Evolutionary conservation across 2,329 filamentous ascomycete species (phyloP), one percentile per base, ranked within the genome.

Genomic region (Karstenula rhodostoma): DNA sequence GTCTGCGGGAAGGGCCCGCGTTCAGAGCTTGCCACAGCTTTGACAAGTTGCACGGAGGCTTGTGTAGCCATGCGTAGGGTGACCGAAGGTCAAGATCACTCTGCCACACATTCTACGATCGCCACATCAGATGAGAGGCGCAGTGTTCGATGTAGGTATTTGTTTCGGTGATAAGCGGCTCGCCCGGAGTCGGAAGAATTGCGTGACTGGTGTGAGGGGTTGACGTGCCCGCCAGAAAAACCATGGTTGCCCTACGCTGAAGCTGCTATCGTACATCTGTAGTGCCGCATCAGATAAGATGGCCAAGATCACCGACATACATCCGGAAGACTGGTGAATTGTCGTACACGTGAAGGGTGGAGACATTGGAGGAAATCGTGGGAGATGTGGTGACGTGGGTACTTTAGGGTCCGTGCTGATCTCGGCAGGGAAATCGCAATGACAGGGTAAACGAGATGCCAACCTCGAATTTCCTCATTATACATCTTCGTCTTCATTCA

Each of bases 371-470:
- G 40, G 32, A 19, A 43, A 19, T 58, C 59, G 52, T 44, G 55
- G 49, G 46, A 58, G 37, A 40, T 40, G 17, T 40, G 37, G 37
- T 65, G 66, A 68, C 65, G 66, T 68, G 63, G 49, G 55, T 59
- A 59, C 62, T 65, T 65, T 37, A 48, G 40, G 57, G 56, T 46
- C 53, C 53, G 40, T 56, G 53, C 60, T 62, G 57, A 58, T 52
- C 37, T 63, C 53, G 62, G 58, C 50, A 23, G 23, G 43, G 54
- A 55, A 51, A 55, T 49, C 49, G 43, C 35, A 22, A 19, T 33
- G 32, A 27, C 15, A 23, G 25, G 27, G 9, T 46, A 2, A 19
- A 27, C n/a, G 42, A 23, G 13, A 23, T 32, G 4, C 29, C 9
- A 15, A 47, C 25, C 32, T 59, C 44, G 43, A 40, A 40, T 56